Conservation (phyloP, 345 rosid species). For the Citrus hindsii region DNA sequence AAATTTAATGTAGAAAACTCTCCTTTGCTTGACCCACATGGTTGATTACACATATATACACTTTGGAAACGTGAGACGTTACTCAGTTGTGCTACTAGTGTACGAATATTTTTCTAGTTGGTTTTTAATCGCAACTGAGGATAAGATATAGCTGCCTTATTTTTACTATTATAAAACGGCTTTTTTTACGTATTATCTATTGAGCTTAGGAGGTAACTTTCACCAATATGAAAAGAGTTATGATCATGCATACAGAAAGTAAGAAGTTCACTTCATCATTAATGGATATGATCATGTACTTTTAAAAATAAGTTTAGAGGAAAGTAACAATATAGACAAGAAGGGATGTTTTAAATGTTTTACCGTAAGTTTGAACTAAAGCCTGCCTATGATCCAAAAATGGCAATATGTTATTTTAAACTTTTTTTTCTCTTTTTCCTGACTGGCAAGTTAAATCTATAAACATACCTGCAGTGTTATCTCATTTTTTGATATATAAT, state of each 20-base stretch:
- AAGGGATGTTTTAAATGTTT: background rate
- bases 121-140: background rate
- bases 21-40: background rate
- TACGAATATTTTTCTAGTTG: background rate
- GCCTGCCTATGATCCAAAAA: background rate
- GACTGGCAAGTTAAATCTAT: background rate
- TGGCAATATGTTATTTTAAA: background rate
- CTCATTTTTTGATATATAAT: constrained; percentile 24
- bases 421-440: background rate
- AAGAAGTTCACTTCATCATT: background rate
- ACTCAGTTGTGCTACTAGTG: background rate
- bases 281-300: background rate
- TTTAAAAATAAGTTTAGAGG: background rate
- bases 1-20: background rate
- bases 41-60: background rate
- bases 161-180: background rate
- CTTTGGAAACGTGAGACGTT: background rate
- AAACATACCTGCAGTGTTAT: constrained; percentile 9
- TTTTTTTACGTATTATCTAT: background rate
- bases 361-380: background rate
- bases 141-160: background rate
- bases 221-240: background rate
- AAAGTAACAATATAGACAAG: background rate
- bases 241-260: background rate
- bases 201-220: background rate